These are phyloP conservation scores for Dillenia suffruticosa DNA, from an alignment of 164 flowering plant species.

Conservation along the genomic window DNA sequence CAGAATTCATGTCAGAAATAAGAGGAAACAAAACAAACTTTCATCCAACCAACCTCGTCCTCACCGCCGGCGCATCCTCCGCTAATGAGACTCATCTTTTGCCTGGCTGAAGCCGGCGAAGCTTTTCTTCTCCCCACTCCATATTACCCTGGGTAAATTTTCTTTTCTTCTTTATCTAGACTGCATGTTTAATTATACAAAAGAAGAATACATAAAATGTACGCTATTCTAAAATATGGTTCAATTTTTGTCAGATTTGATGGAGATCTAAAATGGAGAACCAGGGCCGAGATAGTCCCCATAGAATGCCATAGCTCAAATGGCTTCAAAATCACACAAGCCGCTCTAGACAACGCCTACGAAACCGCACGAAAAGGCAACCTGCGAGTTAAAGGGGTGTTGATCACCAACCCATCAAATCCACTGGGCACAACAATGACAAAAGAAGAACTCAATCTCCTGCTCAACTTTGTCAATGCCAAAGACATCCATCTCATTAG, in stretches of 20 bases:
- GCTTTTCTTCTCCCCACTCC: constrained; percentile 90
- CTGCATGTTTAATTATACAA: no score
- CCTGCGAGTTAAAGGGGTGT: constrained; percentile 65
- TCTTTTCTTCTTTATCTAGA: no score
- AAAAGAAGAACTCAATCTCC: constrained; percentile 43
- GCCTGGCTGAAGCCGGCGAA: constrained; percentile 79
- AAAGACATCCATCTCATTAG: constrained; percentile 71
- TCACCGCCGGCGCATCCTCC: constrained; percentile 87
- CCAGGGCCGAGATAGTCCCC: constrained; percentile 79
- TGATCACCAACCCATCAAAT: constrained; percentile 87
- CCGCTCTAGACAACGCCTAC: constrained; percentile 68
- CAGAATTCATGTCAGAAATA: constrained; percentile 62
- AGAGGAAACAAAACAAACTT: constrained; percentile 69
- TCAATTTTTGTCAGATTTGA: constrained; percentile 58
- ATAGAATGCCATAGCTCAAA: constrained; percentile 68
- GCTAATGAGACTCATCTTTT: constrained; percentile 87
- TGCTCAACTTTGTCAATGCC: constrained; percentile 36
- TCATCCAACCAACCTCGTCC: constrained; percentile 59
- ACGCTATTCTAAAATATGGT: background rate
- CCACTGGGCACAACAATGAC: constrained; percentile 73
- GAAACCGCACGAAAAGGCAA: constrained; percentile 39
- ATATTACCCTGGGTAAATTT: constrained; percentile 80
- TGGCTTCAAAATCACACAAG: constrained; percentile 52
- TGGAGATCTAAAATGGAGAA: constrained; percentile 91
- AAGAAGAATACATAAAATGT: background rate